These are phyloP conservation scores for Geotrichum phurueaensis DNA, from an alignment of 1,139 yeast species.

Conservation along the genomic window DNA sequence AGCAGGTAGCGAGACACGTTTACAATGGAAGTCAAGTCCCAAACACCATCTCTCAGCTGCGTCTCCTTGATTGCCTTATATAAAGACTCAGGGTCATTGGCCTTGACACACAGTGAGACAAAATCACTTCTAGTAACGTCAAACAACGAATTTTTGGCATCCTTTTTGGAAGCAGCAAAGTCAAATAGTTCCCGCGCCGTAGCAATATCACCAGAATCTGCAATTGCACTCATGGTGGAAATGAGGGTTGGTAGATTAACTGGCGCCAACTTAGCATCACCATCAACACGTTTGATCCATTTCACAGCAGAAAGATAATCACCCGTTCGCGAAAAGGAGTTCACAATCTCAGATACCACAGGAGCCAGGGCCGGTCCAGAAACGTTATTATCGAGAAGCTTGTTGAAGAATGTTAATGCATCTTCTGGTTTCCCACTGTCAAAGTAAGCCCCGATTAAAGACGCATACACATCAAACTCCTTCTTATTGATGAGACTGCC, in stretches of 20 bases:
- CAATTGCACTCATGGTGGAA: slow-evolving; percentile 23
- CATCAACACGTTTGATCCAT: slow-evolving; percentile 32
- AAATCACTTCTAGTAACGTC: slow-evolving; percentile 26
- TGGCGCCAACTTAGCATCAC: slow-evolving; percentile 22
- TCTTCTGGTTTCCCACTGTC: slow-evolving; percentile 24
- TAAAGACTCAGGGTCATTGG: slow-evolving; percentile 22
- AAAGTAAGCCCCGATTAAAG: slow-evolving; percentile 34
- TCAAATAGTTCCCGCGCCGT: slow-evolving; percentile 29
- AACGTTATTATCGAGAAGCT: slow-evolving; percentile 20
- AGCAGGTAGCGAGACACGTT: slow-evolving; percentile 24
- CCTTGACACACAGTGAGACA: slow-evolving; percentile 22
- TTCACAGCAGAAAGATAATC: slow-evolving; percentile 31
- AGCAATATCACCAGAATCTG: slow-evolving; percentile 22
- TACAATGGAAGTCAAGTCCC: slow-evolving; percentile 34
- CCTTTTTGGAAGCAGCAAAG: slow-evolving; percentile 25
- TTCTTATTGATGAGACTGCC: slow-evolving; percentile 12
- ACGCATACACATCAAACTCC: slow-evolving; percentile 24
- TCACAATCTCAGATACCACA: slow-evolving; percentile 23
- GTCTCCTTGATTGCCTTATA: slow-evolving; percentile 33
- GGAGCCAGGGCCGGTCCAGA: slow-evolving; percentile 13
- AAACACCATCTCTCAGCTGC: slow-evolving; percentile 28
- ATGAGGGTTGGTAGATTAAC: slow-evolving; percentile 22
- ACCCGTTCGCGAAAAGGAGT: slow-evolving; percentile 31
- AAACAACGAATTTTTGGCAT: slow-evolving; percentile 18
- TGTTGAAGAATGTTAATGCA: slow-evolving; percentile 30